phyloP scores from a whole-genome alignment of 352 stramenopile genomes.

The Peronospora destructor region DNA sequence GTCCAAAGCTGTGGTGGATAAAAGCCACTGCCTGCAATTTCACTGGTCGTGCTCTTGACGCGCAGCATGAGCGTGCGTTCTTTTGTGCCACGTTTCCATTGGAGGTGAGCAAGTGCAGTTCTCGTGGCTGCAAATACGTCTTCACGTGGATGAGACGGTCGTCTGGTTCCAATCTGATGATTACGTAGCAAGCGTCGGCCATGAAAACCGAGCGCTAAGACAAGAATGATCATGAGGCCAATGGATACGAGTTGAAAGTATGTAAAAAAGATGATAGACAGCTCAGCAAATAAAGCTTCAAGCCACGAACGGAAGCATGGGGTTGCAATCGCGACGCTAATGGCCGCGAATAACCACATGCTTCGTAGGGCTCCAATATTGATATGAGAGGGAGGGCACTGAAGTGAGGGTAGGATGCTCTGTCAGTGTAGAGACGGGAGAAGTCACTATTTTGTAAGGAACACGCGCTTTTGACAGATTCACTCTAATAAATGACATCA shows the following conservation, averaged over 20 bases:
- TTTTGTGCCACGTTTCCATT: constrained; percentile 20
- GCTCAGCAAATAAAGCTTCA: constrained; percentile 53
- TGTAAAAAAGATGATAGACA: constrained; percentile 59
- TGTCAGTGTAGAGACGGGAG: constrained; percentile 4
- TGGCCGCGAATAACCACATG: constrained; percentile 55
- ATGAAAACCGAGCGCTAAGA: constrained; percentile 29
- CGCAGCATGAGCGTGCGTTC: constrained; percentile 25
- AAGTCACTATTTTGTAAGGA: no score
- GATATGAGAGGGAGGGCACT: constrained; percentile 15
- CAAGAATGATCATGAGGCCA: constrained; percentile 23
- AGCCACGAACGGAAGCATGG: constrained; percentile 48
- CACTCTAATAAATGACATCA: no score
- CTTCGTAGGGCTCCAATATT: constrained; percentile 13
- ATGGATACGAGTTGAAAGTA: constrained; percentile 33
- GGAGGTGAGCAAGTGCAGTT: constrained; percentile 18
- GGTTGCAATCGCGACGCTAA: constrained; percentile 49
- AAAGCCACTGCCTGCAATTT: constrained; percentile 37
- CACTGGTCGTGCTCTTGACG: constrained; percentile 35
- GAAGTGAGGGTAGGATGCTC: constrained; percentile 4
- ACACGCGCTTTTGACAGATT: no score
- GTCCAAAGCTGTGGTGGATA: constrained; percentile 36
- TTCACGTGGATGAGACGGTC: neutral
- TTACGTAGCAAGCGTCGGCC: constrained; percentile 19
- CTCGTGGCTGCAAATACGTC: neutral
- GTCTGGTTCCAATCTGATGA: constrained; percentile 8